Percentiles rank a stretch among this genome's conserved stretches.
These are phyloP conservation scores for Keithomyces neogunnii DNA, from an alignment of 2,329 filamentous ascomycete genomes.

Conservation along the genomic window DNA sequence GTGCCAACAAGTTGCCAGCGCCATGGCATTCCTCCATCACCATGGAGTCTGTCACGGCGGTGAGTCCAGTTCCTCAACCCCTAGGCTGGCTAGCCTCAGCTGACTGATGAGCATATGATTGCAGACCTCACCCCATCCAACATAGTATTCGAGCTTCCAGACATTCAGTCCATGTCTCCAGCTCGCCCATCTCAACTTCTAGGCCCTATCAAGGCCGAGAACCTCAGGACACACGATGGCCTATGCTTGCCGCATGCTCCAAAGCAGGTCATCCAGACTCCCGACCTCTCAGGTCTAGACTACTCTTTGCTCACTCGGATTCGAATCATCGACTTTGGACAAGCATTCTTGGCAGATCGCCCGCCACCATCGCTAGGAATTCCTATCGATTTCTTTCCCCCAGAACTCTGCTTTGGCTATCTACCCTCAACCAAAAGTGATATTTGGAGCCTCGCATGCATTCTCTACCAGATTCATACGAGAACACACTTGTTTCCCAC, in stretches of 20 bases:
- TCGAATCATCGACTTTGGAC: constrained; percentile 5
- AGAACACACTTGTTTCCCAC: constrained; percentile 1
- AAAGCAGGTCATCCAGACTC: constrained; percentile 2
- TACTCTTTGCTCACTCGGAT: constrained; percentile 1
- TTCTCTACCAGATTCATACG: constrained; percentile 5
- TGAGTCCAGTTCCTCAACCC: background rate
- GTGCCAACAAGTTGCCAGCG: constrained; percentile 7
- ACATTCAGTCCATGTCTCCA: constrained; percentile 2
- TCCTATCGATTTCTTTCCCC: constrained; percentile 7
- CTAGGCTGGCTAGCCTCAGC: background rate
- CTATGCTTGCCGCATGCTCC: constrained; percentile 4
- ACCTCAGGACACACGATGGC: background rate
- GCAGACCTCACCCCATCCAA: constrained; percentile 5
- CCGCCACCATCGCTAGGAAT: constrained; percentile 4
- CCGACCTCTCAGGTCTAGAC: constrained; percentile 2
- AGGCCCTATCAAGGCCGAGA: constrained; percentile 4
- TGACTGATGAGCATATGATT: background rate
- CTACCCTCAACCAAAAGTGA: constrained; percentile 7
- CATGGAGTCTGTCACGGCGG: constrained; percentile 7
- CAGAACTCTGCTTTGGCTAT: constrained; percentile 8
- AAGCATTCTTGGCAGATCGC: constrained; percentile 5
- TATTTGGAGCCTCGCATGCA: constrained; percentile 5
- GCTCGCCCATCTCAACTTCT: constrained; percentile 1
- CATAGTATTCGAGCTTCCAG: constrained; percentile 5
- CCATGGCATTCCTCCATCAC: constrained; percentile 6